These are phyloP conservation scores for Meyerozyma sp. DNA, from an alignment of 1,139 yeast genomes.

Conservation along the genomic window DNA sequence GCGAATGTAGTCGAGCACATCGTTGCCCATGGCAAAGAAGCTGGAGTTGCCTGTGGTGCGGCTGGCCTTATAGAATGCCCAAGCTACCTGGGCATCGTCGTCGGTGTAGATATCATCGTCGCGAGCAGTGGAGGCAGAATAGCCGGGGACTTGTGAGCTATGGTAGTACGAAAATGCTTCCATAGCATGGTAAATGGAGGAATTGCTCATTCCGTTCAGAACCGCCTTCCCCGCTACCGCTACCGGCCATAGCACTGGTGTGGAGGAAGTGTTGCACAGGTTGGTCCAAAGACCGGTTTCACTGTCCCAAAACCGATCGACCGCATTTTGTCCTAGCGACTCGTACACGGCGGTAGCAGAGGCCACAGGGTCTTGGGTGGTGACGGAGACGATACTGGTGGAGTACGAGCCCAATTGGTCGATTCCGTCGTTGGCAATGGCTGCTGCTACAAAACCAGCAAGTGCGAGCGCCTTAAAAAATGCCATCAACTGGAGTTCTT, in stretches of 20 bases:
- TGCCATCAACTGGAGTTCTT: not conserved
- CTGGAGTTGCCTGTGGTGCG: constrained; percentile 10
- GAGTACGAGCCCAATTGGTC: constrained; percentile 7
- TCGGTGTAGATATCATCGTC: constrained; percentile 29
- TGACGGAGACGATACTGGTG: constrained; percentile 11
- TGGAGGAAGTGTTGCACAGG: not conserved
- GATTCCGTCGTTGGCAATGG: constrained; percentile 10
- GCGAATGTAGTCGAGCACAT: constrained; percentile 12
- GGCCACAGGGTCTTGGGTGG: constrained; percentile 6
- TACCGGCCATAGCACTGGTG: constrained; percentile 9
- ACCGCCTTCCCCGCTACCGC: constrained; percentile 11
- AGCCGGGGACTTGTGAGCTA: constrained; percentile 16
- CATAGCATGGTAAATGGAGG: constrained; percentile 3
- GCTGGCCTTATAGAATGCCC: constrained; percentile 27
- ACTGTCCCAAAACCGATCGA: not conserved
- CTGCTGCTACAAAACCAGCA: constrained; percentile 12
- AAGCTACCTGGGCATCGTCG: constrained; percentile 30
- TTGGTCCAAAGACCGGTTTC: not conserved
- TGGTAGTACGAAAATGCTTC: constrained; percentile 6
- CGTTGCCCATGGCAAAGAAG: constrained; percentile 14
- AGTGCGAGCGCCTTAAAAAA: not conserved
- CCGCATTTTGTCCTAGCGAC: not conserved
- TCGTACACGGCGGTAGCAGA: not conserved
- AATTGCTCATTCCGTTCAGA: not conserved
- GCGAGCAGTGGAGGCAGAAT: constrained; percentile 26